Evolutionary conservation across 305 asterid genomes (phyloP).

Genomic region (Euphrasia arctica): DNA sequence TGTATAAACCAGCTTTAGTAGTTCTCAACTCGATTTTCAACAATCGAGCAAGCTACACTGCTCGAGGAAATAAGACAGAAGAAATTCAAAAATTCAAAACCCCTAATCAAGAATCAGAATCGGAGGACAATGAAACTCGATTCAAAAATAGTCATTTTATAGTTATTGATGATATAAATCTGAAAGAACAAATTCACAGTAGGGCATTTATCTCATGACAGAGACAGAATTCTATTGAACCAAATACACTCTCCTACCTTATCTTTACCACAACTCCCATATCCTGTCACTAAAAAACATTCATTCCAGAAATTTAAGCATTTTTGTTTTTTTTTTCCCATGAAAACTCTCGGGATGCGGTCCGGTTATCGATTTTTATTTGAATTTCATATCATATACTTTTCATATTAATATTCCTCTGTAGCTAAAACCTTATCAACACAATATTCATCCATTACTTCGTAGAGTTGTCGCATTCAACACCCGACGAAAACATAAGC

Average conservation of each 20-base stretch:
- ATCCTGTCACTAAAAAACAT: constrained; percentile 28
- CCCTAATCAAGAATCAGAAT: not conserved
- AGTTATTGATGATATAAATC: not conserved
- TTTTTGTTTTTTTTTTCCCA: constrained; percentile 9
- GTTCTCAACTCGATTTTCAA: not conserved
- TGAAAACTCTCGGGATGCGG: constrained; percentile 44
- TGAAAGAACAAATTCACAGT: not conserved
- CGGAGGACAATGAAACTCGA: too few relatives aligned
- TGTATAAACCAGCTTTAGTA: not conserved
- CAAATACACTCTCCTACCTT: constrained; percentile 24
- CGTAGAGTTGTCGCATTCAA: too few relatives aligned
- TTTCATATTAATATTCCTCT: too few relatives aligned
- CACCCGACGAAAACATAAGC: too few relatives aligned
- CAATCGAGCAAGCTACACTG: not conserved
- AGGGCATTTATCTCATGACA: not conserved
- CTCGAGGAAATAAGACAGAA: constrained; percentile 1
- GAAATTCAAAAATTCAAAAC: not conserved
- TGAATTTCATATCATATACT: too few relatives aligned
- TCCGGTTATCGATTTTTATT: constrained; percentile 28
- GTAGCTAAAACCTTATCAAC: too few relatives aligned
- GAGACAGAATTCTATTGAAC: not conserved
- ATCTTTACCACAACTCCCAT: constrained; percentile 27
- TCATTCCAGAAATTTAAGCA: too few relatives aligned
- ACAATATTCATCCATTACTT: too few relatives aligned
- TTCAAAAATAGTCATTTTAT: not conserved